A percentile compares a stretch with the other conserved stretches of the same genome.
Conservation (phyloP, 179 eudicot species). For the Heliamphora ciliata region DNA sequence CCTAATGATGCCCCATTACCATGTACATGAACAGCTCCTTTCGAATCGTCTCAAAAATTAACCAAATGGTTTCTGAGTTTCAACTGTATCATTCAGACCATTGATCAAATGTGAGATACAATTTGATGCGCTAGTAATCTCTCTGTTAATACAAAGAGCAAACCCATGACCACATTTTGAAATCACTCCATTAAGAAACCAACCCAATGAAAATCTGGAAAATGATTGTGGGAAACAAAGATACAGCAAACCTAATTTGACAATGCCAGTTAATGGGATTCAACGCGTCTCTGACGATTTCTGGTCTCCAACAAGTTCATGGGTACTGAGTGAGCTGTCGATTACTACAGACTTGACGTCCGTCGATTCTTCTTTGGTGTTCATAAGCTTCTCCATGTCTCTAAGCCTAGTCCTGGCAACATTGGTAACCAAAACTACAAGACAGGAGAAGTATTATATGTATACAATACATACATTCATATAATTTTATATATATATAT, state of each 20-base stretch:
- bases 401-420: slow-evolving; percentile 43
- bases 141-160: neutral
- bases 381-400: slow-evolving; percentile 54
- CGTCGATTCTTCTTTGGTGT: slow-evolving; percentile 22
- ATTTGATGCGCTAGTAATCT: neutral
- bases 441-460: neutral
- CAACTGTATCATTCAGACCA: neutral
- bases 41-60: no score
- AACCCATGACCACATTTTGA: neutral
- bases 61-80: no score
- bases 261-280: neutral
- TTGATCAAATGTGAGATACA: neutral
- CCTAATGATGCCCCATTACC: no score
- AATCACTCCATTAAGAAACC: neutral
- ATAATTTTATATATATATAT: neutral
- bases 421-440: slow-evolving; percentile 50
- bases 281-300: slow-evolving; percentile 19
- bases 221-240: neutral
- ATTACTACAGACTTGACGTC: neutral
- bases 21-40: no score
- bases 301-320: slow-evolving; percentile 29
- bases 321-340: neutral
- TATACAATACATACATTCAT: neutral
- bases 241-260: neutral
- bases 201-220: neutral